These are phyloP conservation scores for Penicillium psychrosexuale DNA, from an alignment of 2,329 filamentous ascomycete species.

Conservation along the genomic window DNA sequence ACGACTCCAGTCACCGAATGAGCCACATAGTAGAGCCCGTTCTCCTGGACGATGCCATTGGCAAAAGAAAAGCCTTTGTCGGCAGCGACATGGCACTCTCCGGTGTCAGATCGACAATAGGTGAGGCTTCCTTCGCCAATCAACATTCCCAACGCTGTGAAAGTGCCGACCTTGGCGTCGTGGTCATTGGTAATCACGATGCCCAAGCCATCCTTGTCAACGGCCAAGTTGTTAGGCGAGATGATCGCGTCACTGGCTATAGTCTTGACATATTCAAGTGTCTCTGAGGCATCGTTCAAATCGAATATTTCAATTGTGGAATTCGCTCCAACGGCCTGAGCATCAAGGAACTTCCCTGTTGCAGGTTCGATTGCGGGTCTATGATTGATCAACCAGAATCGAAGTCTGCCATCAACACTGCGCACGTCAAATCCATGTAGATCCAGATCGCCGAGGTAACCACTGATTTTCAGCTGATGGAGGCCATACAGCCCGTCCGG, in stretches of 20 bases:
- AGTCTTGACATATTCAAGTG: neutral
- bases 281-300: neutral
- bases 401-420: neutral
- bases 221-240: neutral
- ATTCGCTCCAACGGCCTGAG: neutral
- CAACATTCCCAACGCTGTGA: neutral
- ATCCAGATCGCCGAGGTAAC: neutral
- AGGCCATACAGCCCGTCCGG: constrained; percentile 18
- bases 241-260: neutral
- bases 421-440: neutral
- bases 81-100: neutral
- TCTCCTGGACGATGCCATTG: neutral
- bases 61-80: neutral
- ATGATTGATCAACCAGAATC: neutral
- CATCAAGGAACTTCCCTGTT: neutral
- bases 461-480: neutral
- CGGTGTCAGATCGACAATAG: neutral
- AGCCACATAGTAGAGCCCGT: neutral
- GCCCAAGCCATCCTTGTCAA: neutral
- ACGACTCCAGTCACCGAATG: neutral
- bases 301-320: neutral
- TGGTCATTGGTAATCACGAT: neutral
- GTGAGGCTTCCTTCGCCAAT: neutral
- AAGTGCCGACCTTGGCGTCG: neutral
- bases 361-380: neutral